Conservation (phyloP, 2,329 filamentous ascomycete genomes). For the Arthrocladium fulminans region DNA sequence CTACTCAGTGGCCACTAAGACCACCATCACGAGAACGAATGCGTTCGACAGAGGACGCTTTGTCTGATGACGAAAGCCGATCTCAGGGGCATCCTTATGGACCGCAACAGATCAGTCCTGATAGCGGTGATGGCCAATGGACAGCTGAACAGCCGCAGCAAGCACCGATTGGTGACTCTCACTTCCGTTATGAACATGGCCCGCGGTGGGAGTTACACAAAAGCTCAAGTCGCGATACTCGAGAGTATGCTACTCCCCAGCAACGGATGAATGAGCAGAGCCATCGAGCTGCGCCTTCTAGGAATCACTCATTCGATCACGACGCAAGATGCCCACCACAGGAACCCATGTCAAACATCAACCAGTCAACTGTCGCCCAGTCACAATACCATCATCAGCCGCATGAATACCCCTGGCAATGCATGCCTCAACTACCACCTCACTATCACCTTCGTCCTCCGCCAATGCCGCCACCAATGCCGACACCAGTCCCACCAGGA, state of each 20-base stretch:
- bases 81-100: neutral
- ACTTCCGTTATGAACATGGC: neutral
- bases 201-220: neutral
- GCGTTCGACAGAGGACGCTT: neutral
- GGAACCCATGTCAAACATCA: neutral
- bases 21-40: slow-evolving; percentile 1
- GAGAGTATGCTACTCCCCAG: neutral
- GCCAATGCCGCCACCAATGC: neutral
- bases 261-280: neutral
- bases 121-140: neutral
- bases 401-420: neutral
- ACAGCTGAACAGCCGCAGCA: neutral
- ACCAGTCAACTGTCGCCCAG: neutral
- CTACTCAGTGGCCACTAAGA: neutral
- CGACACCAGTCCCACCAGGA: neutral
- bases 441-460: neutral
- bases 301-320: neutral
- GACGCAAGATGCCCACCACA: neutral
- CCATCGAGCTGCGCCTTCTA: neutral
- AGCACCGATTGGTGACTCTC: neutral
- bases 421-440: slow-evolving; percentile 4
- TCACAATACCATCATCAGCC: slow-evolving; percentile 1
- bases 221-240: neutral
- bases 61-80: neutral
- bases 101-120: neutral